A percentile compares a stretch with the other conserved stretches of the same genome.
Evolutionary conservation across 768 basidiomycete genomes (phyloP).

Genomic region (Dacryopinax spathularia): DNA sequence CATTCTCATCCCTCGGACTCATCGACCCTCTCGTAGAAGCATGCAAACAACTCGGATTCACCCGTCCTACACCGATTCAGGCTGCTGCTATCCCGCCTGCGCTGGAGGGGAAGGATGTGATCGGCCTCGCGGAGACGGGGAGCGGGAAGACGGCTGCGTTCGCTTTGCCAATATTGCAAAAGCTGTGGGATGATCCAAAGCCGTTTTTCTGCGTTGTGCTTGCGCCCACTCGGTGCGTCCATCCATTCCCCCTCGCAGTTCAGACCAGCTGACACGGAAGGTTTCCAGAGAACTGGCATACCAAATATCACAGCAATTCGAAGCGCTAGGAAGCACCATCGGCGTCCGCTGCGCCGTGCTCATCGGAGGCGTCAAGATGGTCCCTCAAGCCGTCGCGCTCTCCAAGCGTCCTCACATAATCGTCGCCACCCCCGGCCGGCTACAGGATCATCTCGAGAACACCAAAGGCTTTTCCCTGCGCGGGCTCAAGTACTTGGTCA

Average conservation of each 20-base stretch:
- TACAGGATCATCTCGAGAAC: conserved; percentile 88
- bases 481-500: conserved; percentile 71
- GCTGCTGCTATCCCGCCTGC: conserved; percentile 71
- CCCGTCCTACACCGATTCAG: conserved; percentile 83
- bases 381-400: conserved; percentile 78
- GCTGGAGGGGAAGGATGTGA: conserved; percentile 83
- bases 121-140: conserved; percentile 95
- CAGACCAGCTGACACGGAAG: not conserved
- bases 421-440: conserved; percentile 86
- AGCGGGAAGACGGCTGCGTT: conserved; percentile 98
- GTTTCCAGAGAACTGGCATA: conserved; percentile 72
- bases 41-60: conserved; percentile 67
- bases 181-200: conserved; percentile 89
- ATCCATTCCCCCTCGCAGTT: not conserved
- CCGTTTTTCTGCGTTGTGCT: conserved; percentile 86
- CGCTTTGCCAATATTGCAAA: conserved; percentile 88
- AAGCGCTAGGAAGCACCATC: conserved; percentile 78
- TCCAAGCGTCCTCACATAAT: conserved; percentile 90
- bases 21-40: conserved; percentile 82
- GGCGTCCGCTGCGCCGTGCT: conserved; percentile 83
- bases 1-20: conserved; percentile 75
- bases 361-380: conserved; percentile 90
- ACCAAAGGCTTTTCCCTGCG: conserved; percentile 92
- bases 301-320: conserved; percentile 96
- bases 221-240: conserved; percentile 63